phyloP scores from a whole-genome alignment of 2,329 filamentous ascomycete species.

The Fusarium sp. region DNA sequence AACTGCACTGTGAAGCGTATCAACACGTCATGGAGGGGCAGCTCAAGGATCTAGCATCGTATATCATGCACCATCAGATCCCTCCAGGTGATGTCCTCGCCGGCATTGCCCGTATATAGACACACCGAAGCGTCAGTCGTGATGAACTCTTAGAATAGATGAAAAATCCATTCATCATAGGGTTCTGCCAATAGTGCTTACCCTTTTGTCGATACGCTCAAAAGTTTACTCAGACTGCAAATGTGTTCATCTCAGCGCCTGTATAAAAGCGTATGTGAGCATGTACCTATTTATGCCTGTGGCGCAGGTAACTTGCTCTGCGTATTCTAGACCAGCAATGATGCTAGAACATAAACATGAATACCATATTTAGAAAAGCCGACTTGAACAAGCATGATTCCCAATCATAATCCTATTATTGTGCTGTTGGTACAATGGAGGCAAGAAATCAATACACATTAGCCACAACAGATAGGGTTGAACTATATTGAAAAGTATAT shows the following conservation, averaged over 20 bases:
- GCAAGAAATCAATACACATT: too few relatives aligned
- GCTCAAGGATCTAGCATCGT: slow-evolving; percentile 9
- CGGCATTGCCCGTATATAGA: slow-evolving; percentile 37
- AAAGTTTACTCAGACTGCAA: too few relatives aligned
- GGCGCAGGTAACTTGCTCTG: neutral
- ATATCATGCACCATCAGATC: slow-evolving; percentile 4
- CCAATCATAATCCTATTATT: too few relatives aligned
- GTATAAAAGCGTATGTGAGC: neutral
- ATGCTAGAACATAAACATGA: too few relatives aligned
- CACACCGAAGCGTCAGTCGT: slow-evolving; percentile 33
- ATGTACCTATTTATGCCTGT: neutral
- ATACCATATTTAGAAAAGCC: too few relatives aligned
- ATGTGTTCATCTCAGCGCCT: too few relatives aligned
- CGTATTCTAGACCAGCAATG: too few relatives aligned
- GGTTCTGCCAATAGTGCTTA: slow-evolving; percentile 14
- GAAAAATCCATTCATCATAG: slow-evolving; percentile 9
- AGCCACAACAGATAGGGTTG: too few relatives aligned
- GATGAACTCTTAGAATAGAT: slow-evolving; percentile 38
- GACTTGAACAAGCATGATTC: too few relatives aligned
- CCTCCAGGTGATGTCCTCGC: slow-evolving; percentile 1
- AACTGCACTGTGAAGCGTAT: slow-evolving; percentile 5
- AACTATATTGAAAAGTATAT: too few relatives aligned
- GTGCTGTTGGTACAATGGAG: too few relatives aligned
- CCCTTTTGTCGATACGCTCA: neutral
- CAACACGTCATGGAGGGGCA: slow-evolving; percentile 1